phyloP scores from a whole-genome alignment of 108 stramenopile species.

The Craspedostauros australis region DNA sequence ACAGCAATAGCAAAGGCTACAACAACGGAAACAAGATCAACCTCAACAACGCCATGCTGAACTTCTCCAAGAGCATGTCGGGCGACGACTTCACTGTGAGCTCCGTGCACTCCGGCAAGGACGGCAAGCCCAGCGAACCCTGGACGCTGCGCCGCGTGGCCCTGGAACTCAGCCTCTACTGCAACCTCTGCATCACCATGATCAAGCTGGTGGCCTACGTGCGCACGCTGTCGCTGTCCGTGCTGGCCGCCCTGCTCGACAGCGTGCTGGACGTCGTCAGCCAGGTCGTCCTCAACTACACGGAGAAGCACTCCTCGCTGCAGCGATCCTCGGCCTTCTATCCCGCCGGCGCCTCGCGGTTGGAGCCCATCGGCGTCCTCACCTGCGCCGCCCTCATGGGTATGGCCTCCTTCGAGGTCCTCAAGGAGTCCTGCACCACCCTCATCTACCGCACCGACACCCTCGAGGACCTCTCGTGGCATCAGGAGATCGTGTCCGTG shows the following conservation, averaged over 20 bases:
- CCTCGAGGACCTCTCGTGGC: conserved; percentile 20
- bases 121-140: background rate
- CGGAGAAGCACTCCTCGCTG: conserved; percentile 68
- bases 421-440: conserved; percentile 63
- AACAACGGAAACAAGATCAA: too few species aligned
- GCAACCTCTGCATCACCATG: conserved; percentile 75
- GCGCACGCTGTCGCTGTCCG: conserved; percentile 69
- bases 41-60: too few species aligned
- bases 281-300: conserved; percentile 77
- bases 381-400: conserved; percentile 93
- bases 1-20: too few species aligned
- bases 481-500: conserved; percentile 42
- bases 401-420: conserved; percentile 84
- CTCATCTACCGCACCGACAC: conserved; percentile 28
- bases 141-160: conserved; percentile 55
- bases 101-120: too few species aligned
- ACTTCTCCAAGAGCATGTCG: too few species aligned
- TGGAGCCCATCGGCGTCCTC: conserved; percentile 91
- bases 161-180: conserved; percentile 66
- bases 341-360: conserved; percentile 84
- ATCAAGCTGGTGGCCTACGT: conserved; percentile 77
- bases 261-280: conserved; percentile 85
- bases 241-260: conserved; percentile 87
- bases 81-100: too few species aligned
- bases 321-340: conserved; percentile 74